Conservation (phyloP, 768 basidiomycete species). For the Tulasnella sp. region DNA sequence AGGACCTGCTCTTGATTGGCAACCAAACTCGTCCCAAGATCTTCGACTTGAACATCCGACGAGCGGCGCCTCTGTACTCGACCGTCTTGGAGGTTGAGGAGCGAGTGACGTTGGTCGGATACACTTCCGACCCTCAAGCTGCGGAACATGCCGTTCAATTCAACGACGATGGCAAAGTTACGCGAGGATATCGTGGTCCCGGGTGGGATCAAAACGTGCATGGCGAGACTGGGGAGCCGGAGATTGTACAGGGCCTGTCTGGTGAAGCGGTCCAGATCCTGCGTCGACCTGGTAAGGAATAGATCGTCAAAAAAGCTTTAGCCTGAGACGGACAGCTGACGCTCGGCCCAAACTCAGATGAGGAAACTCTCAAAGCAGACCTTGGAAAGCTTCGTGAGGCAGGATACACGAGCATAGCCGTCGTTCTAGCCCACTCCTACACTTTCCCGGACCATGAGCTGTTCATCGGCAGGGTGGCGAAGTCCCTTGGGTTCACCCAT, state of each 20-base stretch:
- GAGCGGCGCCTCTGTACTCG: conserved; percentile 70
- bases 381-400: conserved; percentile 66
- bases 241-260: conserved; percentile 74
- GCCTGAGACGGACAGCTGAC: neutral
- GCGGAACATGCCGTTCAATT: conserved; percentile 75
- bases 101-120: conserved; percentile 90
- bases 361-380: conserved; percentile 49
- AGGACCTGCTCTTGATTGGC: conserved; percentile 84
- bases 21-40: conserved; percentile 94
- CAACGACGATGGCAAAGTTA: conserved; percentile 62
- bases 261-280: conserved; percentile 87
- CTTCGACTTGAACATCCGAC: conserved; percentile 88
- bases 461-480: conserved; percentile 65
- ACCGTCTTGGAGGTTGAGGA: conserved; percentile 71
- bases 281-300: conserved; percentile 58
- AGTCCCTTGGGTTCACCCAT: conserved; percentile 79
- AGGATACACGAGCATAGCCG: conserved; percentile 86
- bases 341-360: neutral
- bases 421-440: conserved; percentile 88
- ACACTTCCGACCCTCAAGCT: conserved; percentile 80
- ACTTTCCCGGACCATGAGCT: conserved; percentile 85
- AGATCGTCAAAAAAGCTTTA: neutral
- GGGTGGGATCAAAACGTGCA: conserved; percentile 64
- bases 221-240: conserved; percentile 48
- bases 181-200: conserved; percentile 64